phyloP scores from a whole-genome alignment of 768 basidiomycete genomes.

The Trametes punicea region DNA sequence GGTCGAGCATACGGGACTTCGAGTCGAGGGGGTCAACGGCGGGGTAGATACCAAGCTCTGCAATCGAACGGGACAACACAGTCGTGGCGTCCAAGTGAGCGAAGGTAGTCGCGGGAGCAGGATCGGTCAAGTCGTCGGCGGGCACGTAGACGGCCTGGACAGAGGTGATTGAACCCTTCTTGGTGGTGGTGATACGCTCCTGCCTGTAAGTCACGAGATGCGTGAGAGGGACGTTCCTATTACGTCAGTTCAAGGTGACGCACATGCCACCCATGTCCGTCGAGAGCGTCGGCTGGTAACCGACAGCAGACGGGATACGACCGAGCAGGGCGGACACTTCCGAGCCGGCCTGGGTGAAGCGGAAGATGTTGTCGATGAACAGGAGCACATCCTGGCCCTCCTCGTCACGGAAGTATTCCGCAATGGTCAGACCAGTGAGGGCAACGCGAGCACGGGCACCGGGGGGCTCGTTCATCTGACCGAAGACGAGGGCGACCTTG shows the following conservation, averaged over 20 bases:
- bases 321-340: constrained; percentile 99
- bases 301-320: constrained; percentile 99
- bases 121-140: constrained; percentile 99
- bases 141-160: constrained; percentile 99
- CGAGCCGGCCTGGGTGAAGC: constrained; percentile 99
- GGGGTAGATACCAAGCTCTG: constrained; percentile 98
- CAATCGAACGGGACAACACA: constrained; percentile 98
- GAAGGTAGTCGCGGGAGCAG: constrained; percentile 98
- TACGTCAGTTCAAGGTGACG: constrained; percentile 29
- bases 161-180: constrained; percentile 99
- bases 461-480: constrained; percentile 99
- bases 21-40: constrained; percentile 99
- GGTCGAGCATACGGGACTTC: constrained; percentile 99
- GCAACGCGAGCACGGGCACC: constrained; percentile 99
- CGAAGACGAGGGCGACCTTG: constrained; percentile 99
- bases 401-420: constrained; percentile 99
- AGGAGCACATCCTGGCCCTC: constrained; percentile 99
- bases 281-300: constrained; percentile 99
- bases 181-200: constrained; percentile 99
- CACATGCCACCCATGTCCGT: constrained; percentile 99
- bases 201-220: constrained; percentile 53
- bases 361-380: constrained; percentile 99
- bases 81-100: constrained; percentile 99
- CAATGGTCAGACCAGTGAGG: constrained; percentile 97
- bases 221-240: not conserved